Percentiles rank a stretch among this genome's conserved stretches.
Evolutionary conservation across 2,329 filamentous ascomycete species (phyloP).

Genomic region (Phyllosticta ampelicida): DNA sequence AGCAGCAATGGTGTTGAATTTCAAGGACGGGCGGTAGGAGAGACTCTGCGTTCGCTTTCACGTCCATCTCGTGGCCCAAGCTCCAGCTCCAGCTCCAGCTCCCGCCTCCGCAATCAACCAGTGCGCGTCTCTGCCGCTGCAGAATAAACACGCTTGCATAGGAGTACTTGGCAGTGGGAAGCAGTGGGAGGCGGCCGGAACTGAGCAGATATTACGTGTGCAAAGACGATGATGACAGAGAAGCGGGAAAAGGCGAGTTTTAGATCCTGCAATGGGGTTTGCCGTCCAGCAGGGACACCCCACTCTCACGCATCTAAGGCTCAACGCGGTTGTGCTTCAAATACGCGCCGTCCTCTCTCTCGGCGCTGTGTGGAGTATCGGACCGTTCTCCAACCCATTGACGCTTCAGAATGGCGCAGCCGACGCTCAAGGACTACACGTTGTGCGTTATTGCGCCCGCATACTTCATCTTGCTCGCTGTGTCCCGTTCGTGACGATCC

Average conservation of each 20-base stretch:
- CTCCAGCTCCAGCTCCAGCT: not conserved
- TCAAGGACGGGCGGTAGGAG: not conserved
- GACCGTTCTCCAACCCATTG: not conserved
- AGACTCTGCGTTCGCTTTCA: not conserved
- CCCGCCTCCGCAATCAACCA: not conserved
- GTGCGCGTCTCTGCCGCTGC: not conserved
- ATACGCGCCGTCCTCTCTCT: not conserved
- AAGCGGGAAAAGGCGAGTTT: not conserved
- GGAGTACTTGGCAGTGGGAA: no score
- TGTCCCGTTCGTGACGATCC: slow-evolving; percentile 17
- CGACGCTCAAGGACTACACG: slow-evolving; percentile 4
- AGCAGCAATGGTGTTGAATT: not conserved
- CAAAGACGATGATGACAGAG: not conserved
- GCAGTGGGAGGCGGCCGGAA: not conserved
- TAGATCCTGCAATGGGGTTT: not conserved
- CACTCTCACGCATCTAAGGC: not conserved
- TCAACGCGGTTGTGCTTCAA: not conserved
- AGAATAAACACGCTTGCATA: not conserved
- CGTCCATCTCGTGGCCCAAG: not conserved
- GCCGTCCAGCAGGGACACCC: not conserved
- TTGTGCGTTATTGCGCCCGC: slow-evolving; percentile 12
- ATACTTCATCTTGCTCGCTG: slow-evolving; percentile 17
- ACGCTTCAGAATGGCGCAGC: not conserved
- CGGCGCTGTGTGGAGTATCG: accelerated
- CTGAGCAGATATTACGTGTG: not conserved